Evolutionary conservation across 495 filamentous ascomycete genomes (phyloP).

Genomic region (Oidiodendron maius): DNA sequence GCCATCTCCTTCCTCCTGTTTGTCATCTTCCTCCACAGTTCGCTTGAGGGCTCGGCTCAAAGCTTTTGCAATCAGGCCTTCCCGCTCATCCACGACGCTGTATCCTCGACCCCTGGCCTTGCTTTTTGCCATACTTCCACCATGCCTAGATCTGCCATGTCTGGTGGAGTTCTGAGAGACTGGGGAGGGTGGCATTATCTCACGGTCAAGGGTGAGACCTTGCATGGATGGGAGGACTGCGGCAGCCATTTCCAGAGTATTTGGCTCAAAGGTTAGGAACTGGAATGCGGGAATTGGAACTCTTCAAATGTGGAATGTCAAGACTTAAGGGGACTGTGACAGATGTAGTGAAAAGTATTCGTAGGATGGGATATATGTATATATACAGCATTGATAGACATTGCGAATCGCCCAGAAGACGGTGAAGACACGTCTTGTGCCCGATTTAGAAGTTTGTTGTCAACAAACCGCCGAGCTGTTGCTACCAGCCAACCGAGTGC

Average conservation of each 20-base stretch:
- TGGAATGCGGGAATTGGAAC: not conserved
- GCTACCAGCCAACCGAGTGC: constrained; percentile 8
- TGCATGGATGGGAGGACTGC: constrained; percentile 21
- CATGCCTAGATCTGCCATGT: constrained; percentile 35
- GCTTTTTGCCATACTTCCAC: constrained; percentile 32
- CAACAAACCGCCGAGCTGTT: not conserved
- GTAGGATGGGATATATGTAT: not conserved
- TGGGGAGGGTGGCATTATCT: constrained; percentile 37
- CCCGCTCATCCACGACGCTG: constrained; percentile 36
- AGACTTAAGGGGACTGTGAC: not conserved
- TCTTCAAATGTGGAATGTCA: constrained; percentile 4
- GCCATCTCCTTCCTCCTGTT: constrained; percentile 28
- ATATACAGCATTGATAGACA: constrained; percentile 1
- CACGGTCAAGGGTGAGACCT: constrained; percentile 25
- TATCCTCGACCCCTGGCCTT: constrained; percentile 32
- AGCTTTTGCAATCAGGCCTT: constrained; percentile 34
- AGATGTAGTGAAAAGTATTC: not conserved
- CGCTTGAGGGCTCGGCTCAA: constrained; percentile 37
- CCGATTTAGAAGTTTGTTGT: not conserved
- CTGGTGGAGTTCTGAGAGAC: constrained; percentile 33
- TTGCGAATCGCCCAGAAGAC: constrained; percentile 5
- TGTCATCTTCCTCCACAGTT: constrained; percentile 28
- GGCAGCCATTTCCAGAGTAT: constrained; percentile 18
- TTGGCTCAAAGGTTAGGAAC: not conserved
- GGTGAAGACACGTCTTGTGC: constrained; percentile 8